Evolutionary conservation across 148 eudicot genomes (phyloP).

Genomic region (Agrostemma githago): DNA sequence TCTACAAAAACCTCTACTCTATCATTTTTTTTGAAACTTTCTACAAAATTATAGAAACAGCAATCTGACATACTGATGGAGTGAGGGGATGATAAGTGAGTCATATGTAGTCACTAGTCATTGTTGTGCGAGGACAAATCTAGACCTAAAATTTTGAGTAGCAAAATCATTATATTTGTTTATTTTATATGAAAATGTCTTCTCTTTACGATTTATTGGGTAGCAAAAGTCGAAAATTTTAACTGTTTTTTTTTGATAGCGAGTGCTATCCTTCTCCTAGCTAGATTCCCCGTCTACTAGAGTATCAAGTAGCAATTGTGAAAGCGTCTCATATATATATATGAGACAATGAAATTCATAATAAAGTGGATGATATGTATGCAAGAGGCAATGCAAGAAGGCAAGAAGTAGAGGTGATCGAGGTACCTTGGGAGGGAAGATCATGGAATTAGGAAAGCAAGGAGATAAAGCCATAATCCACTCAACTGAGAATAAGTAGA

Average conservation of each 20-base stretch:
- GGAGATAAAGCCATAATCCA: conserved; percentile 48
- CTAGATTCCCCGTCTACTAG: no score
- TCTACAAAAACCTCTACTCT: conserved; percentile 35
- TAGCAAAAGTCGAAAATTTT: no score
- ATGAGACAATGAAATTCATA: background rate
- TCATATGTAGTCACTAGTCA: no score
- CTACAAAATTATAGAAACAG: conserved; percentile 11
- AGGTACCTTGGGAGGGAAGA: conserved; percentile 40
- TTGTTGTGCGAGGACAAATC: background rate
- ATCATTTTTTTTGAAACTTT: background rate
- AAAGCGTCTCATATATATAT: background rate
- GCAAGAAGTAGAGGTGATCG: conserved; percentile 5
- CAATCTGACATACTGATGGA: background rate
- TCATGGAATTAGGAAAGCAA: conserved; percentile 34
- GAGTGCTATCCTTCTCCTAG: no score
- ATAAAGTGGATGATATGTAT: background rate
- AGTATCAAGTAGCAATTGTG: no score
- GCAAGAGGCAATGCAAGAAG: background rate
- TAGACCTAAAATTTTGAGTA: no score
- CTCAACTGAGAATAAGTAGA: background rate
- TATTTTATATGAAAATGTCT: background rate
- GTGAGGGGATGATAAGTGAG: background rate
- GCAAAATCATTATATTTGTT: no score
- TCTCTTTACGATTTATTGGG: background rate
- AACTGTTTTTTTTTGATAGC: no score